Conservation (phyloP, 2,329 filamentous ascomycete genomes). For the Apiospora arundinis region DNA sequence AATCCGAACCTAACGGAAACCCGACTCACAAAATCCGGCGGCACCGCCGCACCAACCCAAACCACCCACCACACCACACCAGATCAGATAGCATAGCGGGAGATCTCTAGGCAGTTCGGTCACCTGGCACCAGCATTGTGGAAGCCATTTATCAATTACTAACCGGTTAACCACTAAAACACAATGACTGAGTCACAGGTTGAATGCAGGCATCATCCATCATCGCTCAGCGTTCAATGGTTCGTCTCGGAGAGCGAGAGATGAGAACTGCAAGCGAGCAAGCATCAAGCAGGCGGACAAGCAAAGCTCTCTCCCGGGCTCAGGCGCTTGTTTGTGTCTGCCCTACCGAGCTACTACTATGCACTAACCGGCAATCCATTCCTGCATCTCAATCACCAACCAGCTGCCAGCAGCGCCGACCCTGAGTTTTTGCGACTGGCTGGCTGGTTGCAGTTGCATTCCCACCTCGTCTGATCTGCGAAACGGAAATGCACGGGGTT, state of each 20-base stretch:
- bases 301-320: neutral
- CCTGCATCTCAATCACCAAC: neutral
- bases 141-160: neutral
- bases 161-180: too few species aligned
- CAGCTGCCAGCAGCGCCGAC: neutral
- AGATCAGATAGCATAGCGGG: neutral
- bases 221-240: neutral
- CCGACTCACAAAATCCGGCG: conserved; percentile 9
- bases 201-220: neutral
- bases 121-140: neutral
- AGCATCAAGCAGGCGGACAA: neutral
- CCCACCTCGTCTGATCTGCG: conserved; percentile 16
- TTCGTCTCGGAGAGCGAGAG: neutral
- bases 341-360: neutral
- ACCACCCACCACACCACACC: too few species aligned
- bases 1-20: conserved; percentile 4
- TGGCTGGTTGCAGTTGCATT: neutral
- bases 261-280: neutral
- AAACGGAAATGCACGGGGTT: conserved; percentile 13
- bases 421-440: neutral
- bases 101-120: neutral
- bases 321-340: neutral
- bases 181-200: neutral
- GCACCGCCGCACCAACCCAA: too few species aligned
- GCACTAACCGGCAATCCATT: neutral